Percentiles rank a stretch among this genome's conserved stretches.
Evolutionary conservation across 768 basidiomycete genomes (phyloP).

Genomic region (Tulasnella sp.): DNA sequence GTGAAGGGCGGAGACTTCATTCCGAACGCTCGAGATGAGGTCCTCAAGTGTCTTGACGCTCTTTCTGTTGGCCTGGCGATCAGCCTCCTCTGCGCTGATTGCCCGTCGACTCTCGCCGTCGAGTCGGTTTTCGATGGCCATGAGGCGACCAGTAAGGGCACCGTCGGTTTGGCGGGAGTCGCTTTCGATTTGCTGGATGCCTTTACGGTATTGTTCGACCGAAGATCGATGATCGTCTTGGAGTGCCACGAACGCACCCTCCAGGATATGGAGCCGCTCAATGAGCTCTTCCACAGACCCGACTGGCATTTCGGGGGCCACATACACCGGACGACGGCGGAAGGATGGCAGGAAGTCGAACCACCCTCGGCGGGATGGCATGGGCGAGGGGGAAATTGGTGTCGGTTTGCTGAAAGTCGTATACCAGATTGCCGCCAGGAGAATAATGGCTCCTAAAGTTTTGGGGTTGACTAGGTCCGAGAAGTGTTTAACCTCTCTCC

Average conservation of each 20-base stretch:
- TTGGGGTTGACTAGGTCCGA: conserved; percentile 2
- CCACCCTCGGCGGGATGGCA: neutral
- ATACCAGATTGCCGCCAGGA: neutral
- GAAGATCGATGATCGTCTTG: conserved; percentile 22
- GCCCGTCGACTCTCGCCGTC: conserved; percentile 35
- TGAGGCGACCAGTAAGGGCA: conserved; percentile 45
- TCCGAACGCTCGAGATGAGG: conserved; percentile 25
- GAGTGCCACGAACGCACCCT: conserved; percentile 49
- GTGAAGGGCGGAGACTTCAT: conserved; percentile 11
- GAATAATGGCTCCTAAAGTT: neutral
- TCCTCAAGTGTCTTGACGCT: conserved; percentile 40
- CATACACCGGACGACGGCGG: conserved; percentile 29
- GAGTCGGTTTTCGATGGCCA: conserved; percentile 44
- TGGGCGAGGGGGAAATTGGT: neutral
- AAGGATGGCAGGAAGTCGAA: neutral
- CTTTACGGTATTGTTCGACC: conserved; percentile 38
- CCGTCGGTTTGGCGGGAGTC: conserved; percentile 29
- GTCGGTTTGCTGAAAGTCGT: neutral
- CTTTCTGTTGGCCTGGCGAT: conserved; percentile 34
- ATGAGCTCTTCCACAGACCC: conserved; percentile 57
- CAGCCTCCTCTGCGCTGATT: conserved; percentile 42
- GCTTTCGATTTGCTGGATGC: conserved; percentile 21
- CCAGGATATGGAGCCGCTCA: conserved; percentile 49
- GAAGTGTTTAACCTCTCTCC: conserved; percentile 12
- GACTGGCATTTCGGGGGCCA: conserved; percentile 46